Conservation (phyloP, 2,329 filamentous ascomycete species). For the Aurifilum marmelostoma region DNA sequence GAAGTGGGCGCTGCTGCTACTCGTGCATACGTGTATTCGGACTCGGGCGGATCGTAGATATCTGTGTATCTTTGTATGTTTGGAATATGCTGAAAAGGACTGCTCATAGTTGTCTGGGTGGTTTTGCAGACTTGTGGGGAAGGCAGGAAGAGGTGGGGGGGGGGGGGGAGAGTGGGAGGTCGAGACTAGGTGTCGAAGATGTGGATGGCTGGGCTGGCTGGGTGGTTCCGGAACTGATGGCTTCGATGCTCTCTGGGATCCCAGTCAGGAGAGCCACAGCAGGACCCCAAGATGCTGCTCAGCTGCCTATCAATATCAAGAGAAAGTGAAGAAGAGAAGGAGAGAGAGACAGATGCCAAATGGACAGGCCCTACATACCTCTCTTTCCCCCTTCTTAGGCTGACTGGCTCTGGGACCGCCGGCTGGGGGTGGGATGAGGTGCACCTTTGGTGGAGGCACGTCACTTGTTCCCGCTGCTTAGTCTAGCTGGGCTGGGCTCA, state of each 20-base stretch:
- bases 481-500: background rate
- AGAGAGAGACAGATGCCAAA: background rate
- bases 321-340: background rate
- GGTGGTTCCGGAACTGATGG: slow-evolving; percentile 3
- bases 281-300: background rate
- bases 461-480: slow-evolving; percentile 14
- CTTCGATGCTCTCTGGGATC: background rate
- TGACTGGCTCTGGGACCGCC: background rate
- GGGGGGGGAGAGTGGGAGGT: background rate
- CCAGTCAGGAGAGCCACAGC: background rate
- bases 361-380: background rate
- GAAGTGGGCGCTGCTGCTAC: slow-evolving; percentile 43
- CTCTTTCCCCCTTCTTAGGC: background rate
- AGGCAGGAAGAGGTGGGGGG: slow-evolving; percentile 5
- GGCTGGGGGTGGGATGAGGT: slow-evolving; percentile 1
- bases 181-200: background rate
- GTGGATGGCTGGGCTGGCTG: slow-evolving; percentile 6
- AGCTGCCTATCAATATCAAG: background rate
- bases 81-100: slow-evolving; percentile 23
- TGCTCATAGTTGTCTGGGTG: slow-evolving; percentile 21
- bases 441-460: slow-evolving; percentile 10
- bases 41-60: slow-evolving; percentile 12
- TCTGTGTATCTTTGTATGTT: slow-evolving; percentile 16
- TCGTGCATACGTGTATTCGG: slow-evolving; percentile 46
- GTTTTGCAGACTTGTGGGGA: background rate